These are phyloP conservation scores for Hypericum perforatum DNA, from an alignment of 345 rosid genomes.

Conservation along the genomic window DNA sequence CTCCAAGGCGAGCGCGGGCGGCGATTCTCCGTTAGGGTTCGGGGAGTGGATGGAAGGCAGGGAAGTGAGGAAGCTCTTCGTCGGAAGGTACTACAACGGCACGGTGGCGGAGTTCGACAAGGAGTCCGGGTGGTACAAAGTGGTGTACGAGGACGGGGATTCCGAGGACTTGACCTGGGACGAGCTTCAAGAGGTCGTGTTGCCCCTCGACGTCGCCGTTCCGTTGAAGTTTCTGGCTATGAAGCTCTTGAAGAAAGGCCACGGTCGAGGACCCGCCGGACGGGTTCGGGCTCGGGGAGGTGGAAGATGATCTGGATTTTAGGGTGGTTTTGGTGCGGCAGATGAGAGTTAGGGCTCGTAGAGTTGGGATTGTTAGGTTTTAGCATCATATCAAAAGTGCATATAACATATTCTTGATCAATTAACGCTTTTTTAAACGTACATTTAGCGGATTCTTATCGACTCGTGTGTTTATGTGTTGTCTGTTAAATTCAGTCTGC, in stretches of 20 bases:
- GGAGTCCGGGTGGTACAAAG: conserved; percentile 68
- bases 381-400: too few species aligned
- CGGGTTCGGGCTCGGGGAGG: too few species aligned
- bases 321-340: too few species aligned
- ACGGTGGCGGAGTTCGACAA: conserved; percentile 51
- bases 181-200: conserved; percentile 54
- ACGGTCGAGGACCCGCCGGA: neutral
- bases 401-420: too few species aligned
- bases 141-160: conserved; percentile 79
- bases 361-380: too few species aligned
- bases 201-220: conserved; percentile 56
- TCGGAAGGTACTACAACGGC: conserved; percentile 39
- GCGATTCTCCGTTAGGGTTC: conserved; percentile 15
- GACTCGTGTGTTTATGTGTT: too few species aligned
- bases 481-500: too few species aligned
- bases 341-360: too few species aligned
- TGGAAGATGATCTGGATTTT: too few species aligned
- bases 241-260: conserved; percentile 34
- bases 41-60: conserved; percentile 92
- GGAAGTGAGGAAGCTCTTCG: conserved; percentile 54
- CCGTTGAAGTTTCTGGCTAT: conserved; percentile 55
- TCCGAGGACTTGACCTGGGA: conserved; percentile 75
- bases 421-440: too few species aligned
- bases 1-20: too few species aligned
- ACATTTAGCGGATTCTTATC: too few species aligned